Evolutionary conservation across 768 basidiomycete species (phyloP), one percentile per base, ranked within the genome.

Genomic region (Mycena capillaripes): DNA sequence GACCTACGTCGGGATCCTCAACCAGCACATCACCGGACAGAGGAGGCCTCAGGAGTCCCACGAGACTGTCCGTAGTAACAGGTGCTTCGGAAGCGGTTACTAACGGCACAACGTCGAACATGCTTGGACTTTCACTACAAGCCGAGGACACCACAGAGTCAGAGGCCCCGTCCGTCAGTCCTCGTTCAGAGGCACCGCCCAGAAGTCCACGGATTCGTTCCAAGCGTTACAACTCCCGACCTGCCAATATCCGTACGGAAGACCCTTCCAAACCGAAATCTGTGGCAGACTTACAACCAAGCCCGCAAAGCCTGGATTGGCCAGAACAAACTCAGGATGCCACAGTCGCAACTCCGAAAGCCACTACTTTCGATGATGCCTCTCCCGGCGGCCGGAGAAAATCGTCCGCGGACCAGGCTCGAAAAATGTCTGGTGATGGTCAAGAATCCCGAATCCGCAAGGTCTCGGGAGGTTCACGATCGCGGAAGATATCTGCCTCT

Each of bases 301-400:
- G 85, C 75, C 85, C 88, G 3, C 87, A 86, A 53, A 83, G 80
- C 2, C 89, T 90, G 2, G 89, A 90, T 53, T 89, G 87, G 85
- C 85, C 86, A 5, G 83, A 81, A 38, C 89, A 91, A 19, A 84
- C 84, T 4, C 66, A 56, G 23, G 80, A 83, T 25, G 91, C 92
- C 27, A 76, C 75, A 36, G 82, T 84, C 23, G 82, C 82, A 52
- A 95, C 93, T 6, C 94, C 93, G 4, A 89, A 83, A 66, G 88
- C 88, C 23, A 76, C 83, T 25, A 84, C 76, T 17, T 92, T 93
- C 76, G 85, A 86, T 27, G 75, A 79, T 17, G 79, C 78, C 4
- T 81, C 77, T 56, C 82, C 36, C 78, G 84, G 8, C 73, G 79
- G 40, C 76, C 66, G 66, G 36, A 52, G 65, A 52, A 66, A 44